Percentiles rank a stretch among this genome's conserved stretches.
Evolutionary conservation across 2,329 filamentous ascomycete species (phyloP).

Genomic region (Juglanconis juglandina): DNA sequence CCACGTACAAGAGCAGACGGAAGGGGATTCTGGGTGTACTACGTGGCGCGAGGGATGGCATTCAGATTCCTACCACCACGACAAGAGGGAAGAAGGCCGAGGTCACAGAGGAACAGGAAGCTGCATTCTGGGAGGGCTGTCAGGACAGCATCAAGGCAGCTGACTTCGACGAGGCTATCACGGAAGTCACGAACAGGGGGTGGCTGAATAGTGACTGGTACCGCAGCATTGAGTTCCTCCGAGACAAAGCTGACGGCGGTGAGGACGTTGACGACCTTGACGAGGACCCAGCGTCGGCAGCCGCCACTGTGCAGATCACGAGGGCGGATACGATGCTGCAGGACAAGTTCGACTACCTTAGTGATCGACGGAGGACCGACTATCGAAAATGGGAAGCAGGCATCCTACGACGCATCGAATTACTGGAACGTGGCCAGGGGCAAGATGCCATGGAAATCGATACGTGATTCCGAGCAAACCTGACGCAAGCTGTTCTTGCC

Average conservation of each 20-base stretch:
- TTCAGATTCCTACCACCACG: slow-evolving; percentile 33
- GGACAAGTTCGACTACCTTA: slow-evolving; percentile 68
- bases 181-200: slow-evolving; percentile 51
- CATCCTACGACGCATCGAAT: slow-evolving; percentile 52
- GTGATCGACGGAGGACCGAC: slow-evolving; percentile 57
- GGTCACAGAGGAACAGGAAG: slow-evolving; percentile 40
- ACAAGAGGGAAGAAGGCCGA: slow-evolving; percentile 37
- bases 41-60: slow-evolving; percentile 31
- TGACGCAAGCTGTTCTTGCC: not conserved
- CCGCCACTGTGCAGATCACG: slow-evolving; percentile 41
- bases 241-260: slow-evolving; percentile 33
- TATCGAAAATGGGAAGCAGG: slow-evolving; percentile 63
- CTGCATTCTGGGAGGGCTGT: slow-evolving; percentile 50
- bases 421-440: slow-evolving; percentile 15
- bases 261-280: slow-evolving; percentile 34
- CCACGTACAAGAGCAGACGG: slow-evolving; percentile 44
- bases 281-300: slow-evolving; percentile 22
- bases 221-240: slow-evolving; percentile 53
- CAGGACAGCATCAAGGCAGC: slow-evolving; percentile 38
- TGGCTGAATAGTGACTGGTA: slow-evolving; percentile 67
- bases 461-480: slow-evolving; percentile 5
- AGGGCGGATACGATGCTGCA: slow-evolving; percentile 70
- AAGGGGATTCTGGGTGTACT: slow-evolving; percentile 47
- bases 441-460: slow-evolving; percentile 18
- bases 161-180: slow-evolving; percentile 61